These are phyloP conservation scores for Lactarius tabidus DNA, from an alignment of 768 basidiomycete species.

Conservation along the genomic window DNA sequence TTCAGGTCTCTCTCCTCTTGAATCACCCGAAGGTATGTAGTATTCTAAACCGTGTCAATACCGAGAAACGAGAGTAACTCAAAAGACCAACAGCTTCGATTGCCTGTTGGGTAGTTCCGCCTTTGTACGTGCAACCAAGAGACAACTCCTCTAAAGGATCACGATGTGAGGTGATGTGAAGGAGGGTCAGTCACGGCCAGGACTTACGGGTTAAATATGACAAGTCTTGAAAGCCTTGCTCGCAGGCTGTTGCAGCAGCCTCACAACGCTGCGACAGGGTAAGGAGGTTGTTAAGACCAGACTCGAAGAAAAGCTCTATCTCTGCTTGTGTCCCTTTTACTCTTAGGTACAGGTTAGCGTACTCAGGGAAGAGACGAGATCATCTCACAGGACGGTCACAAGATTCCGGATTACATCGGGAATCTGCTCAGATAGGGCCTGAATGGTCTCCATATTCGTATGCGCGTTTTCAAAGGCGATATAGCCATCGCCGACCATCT, in stretches of 20 bases:
- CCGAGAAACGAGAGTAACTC: background rate
- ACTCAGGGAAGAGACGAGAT: background rate
- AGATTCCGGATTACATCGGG: conserved; percentile 9
- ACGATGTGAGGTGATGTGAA: background rate
- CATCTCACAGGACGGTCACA: conserved; percentile 3
- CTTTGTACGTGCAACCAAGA: conserved; percentile 3
- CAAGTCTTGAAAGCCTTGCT: background rate
- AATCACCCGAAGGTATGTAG: background rate
- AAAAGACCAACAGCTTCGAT: background rate
- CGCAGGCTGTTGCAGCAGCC: background rate
- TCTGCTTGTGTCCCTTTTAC: background rate
- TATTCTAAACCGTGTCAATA: background rate
- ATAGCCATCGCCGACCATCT: conserved; percentile 15
- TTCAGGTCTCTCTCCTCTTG: background rate
- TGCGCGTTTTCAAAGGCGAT: conserved; percentile 19
- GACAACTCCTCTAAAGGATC: background rate
- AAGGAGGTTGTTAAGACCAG: background rate
- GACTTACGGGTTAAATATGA: background rate
- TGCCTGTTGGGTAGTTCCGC: background rate
- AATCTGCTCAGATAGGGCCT: conserved; percentile 10
- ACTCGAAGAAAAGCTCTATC: conserved; percentile 2
- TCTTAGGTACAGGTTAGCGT: background rate
- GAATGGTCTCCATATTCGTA: conserved; percentile 12
- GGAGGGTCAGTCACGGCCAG: too few species aligned
- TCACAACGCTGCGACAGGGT: conserved; percentile 1